A percentile compares a stretch with the other conserved stretches of the same genome.
phyloP scores from a whole-genome alignment of 371 early-diverging fungal species.

The Apophysomyces variabilis region DNA sequence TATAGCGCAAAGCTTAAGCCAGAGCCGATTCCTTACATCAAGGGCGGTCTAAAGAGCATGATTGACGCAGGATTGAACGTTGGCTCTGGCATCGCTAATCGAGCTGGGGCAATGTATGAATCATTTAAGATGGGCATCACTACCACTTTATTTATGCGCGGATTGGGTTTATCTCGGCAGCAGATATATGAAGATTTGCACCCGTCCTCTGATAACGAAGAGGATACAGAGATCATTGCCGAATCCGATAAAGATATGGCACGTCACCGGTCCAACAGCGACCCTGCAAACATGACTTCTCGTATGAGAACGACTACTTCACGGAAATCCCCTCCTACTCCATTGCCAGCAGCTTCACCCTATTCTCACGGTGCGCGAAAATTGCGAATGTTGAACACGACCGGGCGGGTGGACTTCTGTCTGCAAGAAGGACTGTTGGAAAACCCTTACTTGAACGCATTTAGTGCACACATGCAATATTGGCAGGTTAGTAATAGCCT shows the following conservation, averaged over 20 bases:
- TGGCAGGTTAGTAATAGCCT: constrained; percentile 54
- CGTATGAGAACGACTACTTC: constrained; percentile 10
- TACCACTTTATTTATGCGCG: constrained; percentile 58
- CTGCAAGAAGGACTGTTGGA: constrained; percentile 82
- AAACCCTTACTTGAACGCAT: constrained; percentile 76
- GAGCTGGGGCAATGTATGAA: constrained; percentile 73
- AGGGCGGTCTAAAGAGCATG: constrained; percentile 80
- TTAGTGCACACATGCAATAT: constrained; percentile 80
- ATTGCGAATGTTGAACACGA: constrained; percentile 64
- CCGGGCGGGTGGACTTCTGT: constrained; percentile 78
- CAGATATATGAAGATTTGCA: constrained; percentile 49
- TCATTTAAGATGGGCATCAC: constrained; percentile 65
- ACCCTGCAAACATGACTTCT: constrained; percentile 24
- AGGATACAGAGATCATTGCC: constrained; percentile 26
- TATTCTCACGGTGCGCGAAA: constrained; percentile 50
- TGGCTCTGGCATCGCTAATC: constrained; percentile 69
- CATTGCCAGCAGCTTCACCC: constrained; percentile 23
- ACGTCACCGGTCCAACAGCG: constrained; percentile 40
- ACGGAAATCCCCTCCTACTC: constrained; percentile 31
- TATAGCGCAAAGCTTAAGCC: constrained; percentile 64
- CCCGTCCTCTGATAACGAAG: constrained; percentile 20
- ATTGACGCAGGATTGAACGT: constrained; percentile 67
- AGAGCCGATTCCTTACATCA: constrained; percentile 76
- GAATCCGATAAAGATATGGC: constrained; percentile 21
- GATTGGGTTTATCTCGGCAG: constrained; percentile 50